phyloP scores from a whole-genome alignment of 2,329 filamentous ascomycete genomes.

The Elsinoe ampelina region DNA sequence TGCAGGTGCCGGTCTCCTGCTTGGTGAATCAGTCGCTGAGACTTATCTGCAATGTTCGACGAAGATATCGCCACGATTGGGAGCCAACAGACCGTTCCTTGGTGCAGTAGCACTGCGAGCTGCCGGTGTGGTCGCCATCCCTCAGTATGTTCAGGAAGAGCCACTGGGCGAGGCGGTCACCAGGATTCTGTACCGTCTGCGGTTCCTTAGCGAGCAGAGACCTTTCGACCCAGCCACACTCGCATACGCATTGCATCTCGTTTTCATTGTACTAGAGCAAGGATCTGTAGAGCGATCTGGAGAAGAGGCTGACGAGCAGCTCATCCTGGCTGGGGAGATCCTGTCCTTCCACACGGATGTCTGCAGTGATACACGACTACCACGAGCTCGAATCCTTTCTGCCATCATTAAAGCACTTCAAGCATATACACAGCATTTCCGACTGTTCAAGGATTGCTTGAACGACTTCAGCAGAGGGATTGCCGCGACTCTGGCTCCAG shows the following conservation, averaged over 20 bases:
- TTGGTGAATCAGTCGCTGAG: constrained; percentile 67
- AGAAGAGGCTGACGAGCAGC: constrained; percentile 81
- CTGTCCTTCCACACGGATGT: constrained; percentile 78
- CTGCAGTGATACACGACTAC: constrained; percentile 65
- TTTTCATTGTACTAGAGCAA: constrained; percentile 67
- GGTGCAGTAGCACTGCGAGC: constrained; percentile 79
- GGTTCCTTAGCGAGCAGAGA: constrained; percentile 86
- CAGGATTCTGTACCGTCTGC: constrained; percentile 78
- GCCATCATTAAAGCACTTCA: constrained; percentile 76
- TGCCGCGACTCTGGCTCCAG: constrained; percentile 64
- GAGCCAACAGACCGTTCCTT: constrained; percentile 68
- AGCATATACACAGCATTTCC: constrained; percentile 84
- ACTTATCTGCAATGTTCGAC: constrained; percentile 74
- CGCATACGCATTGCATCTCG: constrained; percentile 74
- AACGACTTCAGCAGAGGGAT: constrained; percentile 76
- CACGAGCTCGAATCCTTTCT: constrained; percentile 63
- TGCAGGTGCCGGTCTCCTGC: constrained; percentile 70
- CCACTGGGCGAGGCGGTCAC: constrained; percentile 74
- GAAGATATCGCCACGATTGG: constrained; percentile 64
- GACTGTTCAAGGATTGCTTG: constrained; percentile 86
- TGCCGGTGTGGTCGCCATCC: constrained; percentile 62
- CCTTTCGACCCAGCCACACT: constrained; percentile 83
- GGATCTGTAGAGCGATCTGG: constrained; percentile 62
- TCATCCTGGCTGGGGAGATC: constrained; percentile 81
- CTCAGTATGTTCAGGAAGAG: constrained; percentile 65